phyloP scores from a whole-genome alignment of 2,329 filamentous ascomycete species.

The Lomentospora prolificans region DNA sequence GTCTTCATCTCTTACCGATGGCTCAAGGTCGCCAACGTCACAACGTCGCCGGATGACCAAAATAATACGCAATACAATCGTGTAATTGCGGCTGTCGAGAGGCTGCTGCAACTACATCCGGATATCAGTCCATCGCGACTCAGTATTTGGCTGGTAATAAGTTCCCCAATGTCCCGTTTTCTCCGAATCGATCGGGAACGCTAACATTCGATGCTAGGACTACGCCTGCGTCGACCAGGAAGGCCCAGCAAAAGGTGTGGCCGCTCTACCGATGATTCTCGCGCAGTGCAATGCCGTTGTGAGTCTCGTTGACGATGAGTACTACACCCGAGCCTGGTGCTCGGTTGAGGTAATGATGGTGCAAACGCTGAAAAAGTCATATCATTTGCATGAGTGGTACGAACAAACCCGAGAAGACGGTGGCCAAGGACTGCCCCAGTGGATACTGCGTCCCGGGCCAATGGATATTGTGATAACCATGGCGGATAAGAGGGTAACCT shows the following conservation, averaged over 20 bases:
- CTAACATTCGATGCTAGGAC: conserved; percentile 17
- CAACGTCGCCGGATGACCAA: conserved; percentile 19
- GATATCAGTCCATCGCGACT: conserved; percentile 15
- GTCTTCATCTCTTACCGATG: conserved; percentile 27
- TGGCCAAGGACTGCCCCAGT: background rate
- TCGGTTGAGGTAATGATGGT: conserved; percentile 24
- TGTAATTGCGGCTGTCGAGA: conserved; percentile 20
- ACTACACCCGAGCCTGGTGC: conserved; percentile 28
- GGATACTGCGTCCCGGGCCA: conserved; percentile 8
- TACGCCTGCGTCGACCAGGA: conserved; percentile 27
- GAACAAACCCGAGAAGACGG: conserved; percentile 11
- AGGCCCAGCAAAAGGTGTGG: conserved; percentile 21
- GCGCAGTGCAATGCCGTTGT: conserved; percentile 29
- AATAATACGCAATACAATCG: conserved; percentile 21
- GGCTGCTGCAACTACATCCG: conserved; percentile 18
- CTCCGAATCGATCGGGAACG: background rate
- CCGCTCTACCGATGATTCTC: conserved; percentile 25
- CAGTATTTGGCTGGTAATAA: conserved; percentile 19
- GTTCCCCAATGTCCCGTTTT: background rate
- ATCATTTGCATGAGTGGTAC: conserved; percentile 24
- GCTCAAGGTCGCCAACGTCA: conserved; percentile 15
- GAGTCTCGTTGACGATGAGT: conserved; percentile 24
- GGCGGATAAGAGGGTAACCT: conserved; percentile 13
- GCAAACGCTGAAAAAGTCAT: conserved; percentile 20
- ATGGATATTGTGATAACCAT: conserved; percentile 9